phyloP scores from a whole-genome alignment of 768 basidiomycete genomes.

The Rhodosporidiobolus sp. region DNA sequence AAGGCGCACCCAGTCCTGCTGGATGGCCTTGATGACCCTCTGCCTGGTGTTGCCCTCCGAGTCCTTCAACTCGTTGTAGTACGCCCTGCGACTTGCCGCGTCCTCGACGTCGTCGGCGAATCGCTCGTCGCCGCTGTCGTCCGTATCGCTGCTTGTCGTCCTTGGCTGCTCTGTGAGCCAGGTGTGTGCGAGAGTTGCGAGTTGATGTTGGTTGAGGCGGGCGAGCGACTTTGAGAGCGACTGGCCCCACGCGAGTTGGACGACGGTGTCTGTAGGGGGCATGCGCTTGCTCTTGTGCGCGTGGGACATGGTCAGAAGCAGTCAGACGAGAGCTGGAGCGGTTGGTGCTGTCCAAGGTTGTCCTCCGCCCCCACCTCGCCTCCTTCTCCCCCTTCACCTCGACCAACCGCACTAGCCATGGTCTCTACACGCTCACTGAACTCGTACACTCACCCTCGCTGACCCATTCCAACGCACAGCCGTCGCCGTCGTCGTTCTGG shows the following conservation, averaged over 20 bases:
- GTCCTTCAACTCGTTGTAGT: not conserved
- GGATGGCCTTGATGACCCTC: not conserved
- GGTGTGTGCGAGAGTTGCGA: not conserved
- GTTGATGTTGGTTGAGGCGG: not conserved
- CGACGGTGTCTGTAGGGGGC: not conserved
- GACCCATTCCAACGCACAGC: not conserved
- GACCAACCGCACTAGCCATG: not conserved
- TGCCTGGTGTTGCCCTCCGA: not conserved
- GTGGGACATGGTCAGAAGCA: not conserved
- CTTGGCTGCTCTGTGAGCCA: not conserved
- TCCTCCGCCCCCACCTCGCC: not conserved
- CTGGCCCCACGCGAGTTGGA: not conserved
- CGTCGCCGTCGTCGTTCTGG: constrained; percentile 25
- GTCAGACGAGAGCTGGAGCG: not conserved
- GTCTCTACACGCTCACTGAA: too few species aligned
- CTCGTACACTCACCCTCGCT: too few species aligned
- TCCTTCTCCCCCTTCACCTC: too few species aligned
- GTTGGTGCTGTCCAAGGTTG: too few species aligned
- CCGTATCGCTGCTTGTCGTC: not conserved
- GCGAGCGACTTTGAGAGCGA: not conserved
- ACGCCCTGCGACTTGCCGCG: not conserved
- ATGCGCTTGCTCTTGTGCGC: not conserved
- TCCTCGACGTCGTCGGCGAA: too few species aligned
- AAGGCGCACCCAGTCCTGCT: constrained; percentile 19
- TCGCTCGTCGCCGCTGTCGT: not conserved